A percentile compares a stretch with the other conserved stretches of the same genome.
These are phyloP conservation scores for Raddia distichophylla DNA, from an alignment of 176 grass and related monocot genomes.

Conservation along the genomic window DNA sequence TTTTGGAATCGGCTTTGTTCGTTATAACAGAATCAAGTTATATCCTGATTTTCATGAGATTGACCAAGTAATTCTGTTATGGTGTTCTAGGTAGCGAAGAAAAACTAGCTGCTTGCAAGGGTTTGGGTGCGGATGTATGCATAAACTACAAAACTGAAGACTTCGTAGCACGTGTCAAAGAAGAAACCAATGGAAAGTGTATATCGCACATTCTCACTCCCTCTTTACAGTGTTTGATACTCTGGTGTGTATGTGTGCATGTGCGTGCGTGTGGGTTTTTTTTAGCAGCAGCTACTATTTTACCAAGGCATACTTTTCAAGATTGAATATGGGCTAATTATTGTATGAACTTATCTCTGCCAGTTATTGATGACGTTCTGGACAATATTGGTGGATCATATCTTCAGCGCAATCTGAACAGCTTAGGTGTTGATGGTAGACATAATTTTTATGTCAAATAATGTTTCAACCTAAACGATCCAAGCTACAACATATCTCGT, in stretches of 20 bases:
- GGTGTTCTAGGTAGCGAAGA: constrained; percentile 60
- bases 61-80: neutral
- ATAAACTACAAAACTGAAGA: constrained; percentile 96
- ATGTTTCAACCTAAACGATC: no score
- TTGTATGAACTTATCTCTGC: constrained; percentile 15
- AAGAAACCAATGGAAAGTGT: constrained; percentile 86
- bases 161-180: constrained; percentile 68
- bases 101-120: constrained; percentile 77
- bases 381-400: constrained; percentile 76
- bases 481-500: no score
- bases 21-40: neutral
- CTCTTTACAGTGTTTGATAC: neutral
- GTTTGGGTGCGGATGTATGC: constrained; percentile 80
- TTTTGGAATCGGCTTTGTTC: constrained; percentile 68
- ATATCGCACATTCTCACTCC: neutral
- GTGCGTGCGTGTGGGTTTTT: no score
- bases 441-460: no score
- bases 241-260: neutral
- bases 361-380: constrained; percentile 84
- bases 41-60: neutral
- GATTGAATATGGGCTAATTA: neutral
- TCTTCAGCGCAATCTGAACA: constrained; percentile 70
- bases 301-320: neutral
- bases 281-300: neutral
- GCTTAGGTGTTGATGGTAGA: constrained; percentile 77